These are phyloP conservation scores for Trichosporon coremiiforme DNA, from an alignment of 1,284 basidiomycete species.

Conservation along the genomic window DNA sequence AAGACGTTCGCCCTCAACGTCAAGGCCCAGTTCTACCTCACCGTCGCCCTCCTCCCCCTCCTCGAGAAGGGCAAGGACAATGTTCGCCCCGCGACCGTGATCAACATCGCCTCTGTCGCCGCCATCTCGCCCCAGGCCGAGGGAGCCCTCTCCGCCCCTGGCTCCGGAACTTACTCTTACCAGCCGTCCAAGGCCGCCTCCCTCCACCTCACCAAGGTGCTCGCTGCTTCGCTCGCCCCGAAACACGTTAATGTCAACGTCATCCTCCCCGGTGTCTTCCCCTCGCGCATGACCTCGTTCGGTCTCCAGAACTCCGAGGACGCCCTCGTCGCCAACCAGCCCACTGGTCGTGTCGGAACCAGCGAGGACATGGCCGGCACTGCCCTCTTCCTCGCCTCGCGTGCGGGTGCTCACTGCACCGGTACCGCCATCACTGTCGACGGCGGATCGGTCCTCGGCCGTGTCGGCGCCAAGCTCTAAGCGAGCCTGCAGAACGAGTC, in stretches of 20 bases:
- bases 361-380: constrained; percentile 49
- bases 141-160: constrained; percentile 33
- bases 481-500: not conserved
- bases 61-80: constrained; percentile 33
- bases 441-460: constrained; percentile 33
- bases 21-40: constrained; percentile 37
- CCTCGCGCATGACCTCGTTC: constrained; percentile 43
- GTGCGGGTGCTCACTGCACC: constrained; percentile 45
- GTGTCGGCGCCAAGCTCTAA: constrained; percentile 28
- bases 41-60: constrained; percentile 38
- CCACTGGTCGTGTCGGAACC: constrained; percentile 43
- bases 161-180: constrained; percentile 36
- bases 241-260: constrained; percentile 47
- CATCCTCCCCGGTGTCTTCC: constrained; percentile 47
- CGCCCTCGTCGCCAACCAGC: constrained; percentile 29
- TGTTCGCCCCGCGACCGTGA: constrained; percentile 33
- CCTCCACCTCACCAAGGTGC: constrained; percentile 37
- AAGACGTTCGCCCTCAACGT: constrained; percentile 36
- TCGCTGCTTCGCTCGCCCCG: constrained; percentile 36
- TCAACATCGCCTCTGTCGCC: constrained; percentile 42
- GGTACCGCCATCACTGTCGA: constrained; percentile 40
- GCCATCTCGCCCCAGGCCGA: constrained; percentile 34
- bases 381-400: constrained; percentile 38
- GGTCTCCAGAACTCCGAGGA: constrained; percentile 36
- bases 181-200: constrained; percentile 32